Evolutionary conservation across 768 basidiomycete genomes (phyloP).

Genomic region (Cystofilobasidium macerans): DNA sequence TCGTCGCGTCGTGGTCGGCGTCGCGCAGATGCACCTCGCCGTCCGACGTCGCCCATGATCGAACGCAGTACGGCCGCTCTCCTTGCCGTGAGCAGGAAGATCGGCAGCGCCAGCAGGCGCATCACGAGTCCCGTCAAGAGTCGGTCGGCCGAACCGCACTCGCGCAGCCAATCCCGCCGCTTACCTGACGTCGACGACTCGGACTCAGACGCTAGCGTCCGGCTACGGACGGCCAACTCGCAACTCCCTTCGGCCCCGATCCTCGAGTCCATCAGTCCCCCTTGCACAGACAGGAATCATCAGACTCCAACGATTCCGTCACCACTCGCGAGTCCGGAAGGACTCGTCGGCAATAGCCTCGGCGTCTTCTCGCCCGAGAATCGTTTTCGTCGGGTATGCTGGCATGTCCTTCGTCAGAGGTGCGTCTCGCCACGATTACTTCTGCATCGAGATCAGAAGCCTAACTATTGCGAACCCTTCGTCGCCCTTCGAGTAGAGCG

Average conservation of each 20-base stretch:
- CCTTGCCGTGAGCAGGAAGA: conserved; percentile 3
- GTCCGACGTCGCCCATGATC: background rate
- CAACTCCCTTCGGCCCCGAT: background rate
- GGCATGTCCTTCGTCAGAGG: conserved; percentile 59
- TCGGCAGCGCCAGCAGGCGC: conserved; percentile 52
- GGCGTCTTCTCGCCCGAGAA: conserved; percentile 63
- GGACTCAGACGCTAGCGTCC: conserved; percentile 35
- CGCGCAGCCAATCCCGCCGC: background rate
- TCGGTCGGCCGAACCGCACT: background rate
- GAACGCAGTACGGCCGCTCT: background rate
- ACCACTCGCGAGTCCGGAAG: background rate
- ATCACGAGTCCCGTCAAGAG: conserved; percentile 65
- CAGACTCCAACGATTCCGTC: background rate
- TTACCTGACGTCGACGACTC: conserved; percentile 37
- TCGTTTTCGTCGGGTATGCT: conserved; percentile 52
- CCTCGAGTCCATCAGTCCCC: no score
- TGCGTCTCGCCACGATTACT: no score
- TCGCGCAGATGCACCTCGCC: background rate
- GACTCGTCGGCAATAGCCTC: conserved; percentile 44
- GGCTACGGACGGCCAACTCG: background rate
- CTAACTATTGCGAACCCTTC: no score
- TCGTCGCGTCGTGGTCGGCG: background rate
- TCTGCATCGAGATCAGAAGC: no score
- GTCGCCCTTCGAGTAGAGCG: conserved; percentile 45
- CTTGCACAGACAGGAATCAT: no score